These are phyloP conservation scores for Diaporthe batatas DNA, from an alignment of 2,329 filamentous ascomycete genomes.

Conservation along the genomic window DNA sequence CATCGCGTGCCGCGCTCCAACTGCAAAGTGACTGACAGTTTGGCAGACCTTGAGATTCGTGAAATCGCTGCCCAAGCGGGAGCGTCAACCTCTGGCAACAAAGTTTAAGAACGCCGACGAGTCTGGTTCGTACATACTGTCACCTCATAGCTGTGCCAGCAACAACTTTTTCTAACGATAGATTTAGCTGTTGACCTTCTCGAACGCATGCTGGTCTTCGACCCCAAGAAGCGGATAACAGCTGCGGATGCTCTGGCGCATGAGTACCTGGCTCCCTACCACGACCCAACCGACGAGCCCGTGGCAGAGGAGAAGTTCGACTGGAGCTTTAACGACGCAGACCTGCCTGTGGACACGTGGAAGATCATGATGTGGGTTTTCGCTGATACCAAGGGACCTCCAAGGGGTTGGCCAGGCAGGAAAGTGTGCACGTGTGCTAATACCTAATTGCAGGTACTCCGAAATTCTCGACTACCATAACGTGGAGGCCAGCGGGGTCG, in stretches of 20 bases:
- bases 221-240: slow-evolving; percentile 94
- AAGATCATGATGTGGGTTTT: slow-evolving; percentile 97
- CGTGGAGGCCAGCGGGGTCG: slow-evolving; percentile 70
- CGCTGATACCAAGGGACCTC: not conserved
- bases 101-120: slow-evolving; percentile 98
- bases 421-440: slow-evolving; percentile 12
- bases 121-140: slow-evolving; percentile 68
- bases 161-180: slow-evolving; percentile 37
- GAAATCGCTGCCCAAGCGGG: slow-evolving; percentile 94
- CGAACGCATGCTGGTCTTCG: slow-evolving; percentile 97
- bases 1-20: not conserved
- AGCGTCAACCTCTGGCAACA: slow-evolving; percentile 85
- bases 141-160: not conserved
- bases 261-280: slow-evolving; percentile 95
- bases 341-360: slow-evolving; percentile 98
- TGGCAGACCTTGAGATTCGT: slow-evolving; percentile 92
- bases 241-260: slow-evolving; percentile 89
- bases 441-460: slow-evolving; percentile 79
- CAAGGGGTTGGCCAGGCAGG: not conserved
- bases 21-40: slow-evolving; percentile 42
- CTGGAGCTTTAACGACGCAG: slow-evolving; percentile 99
- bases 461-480: slow-evolving; percentile 99
- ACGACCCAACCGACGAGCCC: slow-evolving; percentile 97
- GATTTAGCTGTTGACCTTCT: slow-evolving; percentile 86
- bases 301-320: slow-evolving; percentile 98